Percentiles rank a stretch among this genome's conserved stretches.
phyloP scores from a whole-genome alignment of 2,329 filamentous ascomycete genomes.

The Alternaria angustiovoidea region DNA sequence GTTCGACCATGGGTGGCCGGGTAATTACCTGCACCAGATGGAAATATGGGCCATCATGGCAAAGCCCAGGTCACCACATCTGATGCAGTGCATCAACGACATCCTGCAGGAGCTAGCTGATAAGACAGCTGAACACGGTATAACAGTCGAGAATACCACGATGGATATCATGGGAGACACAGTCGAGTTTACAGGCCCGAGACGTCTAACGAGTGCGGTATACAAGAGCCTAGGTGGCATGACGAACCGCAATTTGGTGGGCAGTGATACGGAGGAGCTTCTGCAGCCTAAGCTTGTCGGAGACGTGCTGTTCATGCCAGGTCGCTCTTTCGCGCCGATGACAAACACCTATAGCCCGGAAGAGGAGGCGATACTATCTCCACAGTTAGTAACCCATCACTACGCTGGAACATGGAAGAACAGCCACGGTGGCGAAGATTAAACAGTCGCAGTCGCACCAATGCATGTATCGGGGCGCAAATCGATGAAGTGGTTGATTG shows the following conservation, averaged over 20 bases:
- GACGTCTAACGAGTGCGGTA: constrained; percentile 34
- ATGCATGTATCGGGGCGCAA: no score
- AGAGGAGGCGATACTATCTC: constrained; percentile 11
- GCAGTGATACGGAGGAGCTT: constrained; percentile 30
- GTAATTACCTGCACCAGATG: constrained; percentile 34
- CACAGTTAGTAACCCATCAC: constrained; percentile 25
- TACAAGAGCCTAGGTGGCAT: constrained; percentile 33
- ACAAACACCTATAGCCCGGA: constrained; percentile 22
- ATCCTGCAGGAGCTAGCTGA: constrained; percentile 25
- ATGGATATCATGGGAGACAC: constrained; percentile 35
- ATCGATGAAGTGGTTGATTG: background rate
- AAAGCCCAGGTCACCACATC: constrained; percentile 31
- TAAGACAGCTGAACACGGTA: constrained; percentile 20
- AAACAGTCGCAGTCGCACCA: background rate
- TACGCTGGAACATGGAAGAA: constrained; percentile 35
- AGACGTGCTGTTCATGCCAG: constrained; percentile 37
- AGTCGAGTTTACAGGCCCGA: constrained; percentile 41
- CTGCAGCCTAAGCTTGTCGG: constrained; percentile 37
- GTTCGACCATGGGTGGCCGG: constrained; percentile 42
- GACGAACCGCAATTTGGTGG: constrained; percentile 21
- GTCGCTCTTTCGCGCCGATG: constrained; percentile 21
- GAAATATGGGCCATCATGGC: constrained; percentile 45
- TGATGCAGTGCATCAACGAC: constrained; percentile 36
- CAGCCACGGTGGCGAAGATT: constrained; percentile 23
- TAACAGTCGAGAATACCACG: constrained; percentile 25